Percentiles rank a stretch among this genome's conserved stretches.
Evolutionary conservation across 176 grass and related monocot species (phyloP).

Genomic region (Microstegium vimineum): DNA sequence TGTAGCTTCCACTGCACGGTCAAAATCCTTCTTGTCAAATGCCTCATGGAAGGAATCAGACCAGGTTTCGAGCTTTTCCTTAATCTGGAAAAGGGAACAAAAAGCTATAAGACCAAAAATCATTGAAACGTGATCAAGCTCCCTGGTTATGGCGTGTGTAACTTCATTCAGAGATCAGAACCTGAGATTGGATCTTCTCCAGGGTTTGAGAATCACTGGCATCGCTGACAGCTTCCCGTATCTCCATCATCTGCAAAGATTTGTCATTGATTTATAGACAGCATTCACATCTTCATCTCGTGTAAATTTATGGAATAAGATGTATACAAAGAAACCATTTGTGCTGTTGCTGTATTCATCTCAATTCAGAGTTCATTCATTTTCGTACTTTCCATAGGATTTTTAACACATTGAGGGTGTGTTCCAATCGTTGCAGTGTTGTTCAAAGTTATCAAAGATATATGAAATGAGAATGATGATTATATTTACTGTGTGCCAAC

Average conservation of each 20-base stretch:
- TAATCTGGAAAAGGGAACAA: conserved; percentile 25
- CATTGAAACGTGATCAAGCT: neutral
- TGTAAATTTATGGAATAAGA: neutral
- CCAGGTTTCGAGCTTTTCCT: conserved; percentile 57
- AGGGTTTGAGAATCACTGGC: conserved; percentile 57
- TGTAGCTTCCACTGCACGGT: conserved; percentile 52
- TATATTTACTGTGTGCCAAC: neutral
- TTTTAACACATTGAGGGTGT: neutral
- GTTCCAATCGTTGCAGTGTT: neutral
- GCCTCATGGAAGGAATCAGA: conserved; percentile 57
- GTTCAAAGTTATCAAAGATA: neutral
- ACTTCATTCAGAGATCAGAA: conserved; percentile 13
- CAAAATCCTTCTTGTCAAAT: conserved; percentile 50
- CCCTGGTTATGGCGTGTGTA: neutral
- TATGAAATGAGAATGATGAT: neutral
- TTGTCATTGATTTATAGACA: neutral
- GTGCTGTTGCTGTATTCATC: neutral
- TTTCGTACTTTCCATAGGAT: neutral
- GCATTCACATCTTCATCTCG: neutral
- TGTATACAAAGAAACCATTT: neutral
- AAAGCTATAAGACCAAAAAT: neutral
- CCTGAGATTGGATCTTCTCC: conserved; percentile 69
- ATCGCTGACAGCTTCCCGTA: conserved; percentile 74
- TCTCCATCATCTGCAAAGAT: conserved; percentile 82
- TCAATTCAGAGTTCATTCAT: neutral